Base-by-base conservation (phyloP, 768 basidiomycete genomes). In the Phaeolepiota aurea region DNA sequence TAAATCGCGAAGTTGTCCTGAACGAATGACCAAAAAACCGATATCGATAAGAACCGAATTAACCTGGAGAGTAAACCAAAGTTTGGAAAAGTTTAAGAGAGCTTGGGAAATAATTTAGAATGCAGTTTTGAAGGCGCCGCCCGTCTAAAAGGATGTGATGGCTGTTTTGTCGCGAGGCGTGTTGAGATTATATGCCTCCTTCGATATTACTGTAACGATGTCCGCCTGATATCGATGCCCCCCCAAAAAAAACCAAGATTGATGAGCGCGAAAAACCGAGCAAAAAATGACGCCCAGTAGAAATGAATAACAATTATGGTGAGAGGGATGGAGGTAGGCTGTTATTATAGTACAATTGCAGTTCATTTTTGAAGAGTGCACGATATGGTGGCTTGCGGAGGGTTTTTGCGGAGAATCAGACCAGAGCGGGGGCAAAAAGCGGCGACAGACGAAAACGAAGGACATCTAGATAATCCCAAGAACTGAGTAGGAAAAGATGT, bases 11-110 rank as follows among this genome's bases (percentile, higher is more conserved):
- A 5, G 33, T 14, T 19, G 33, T 35, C 33, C 33, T 35, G 33
- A 35, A 35, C 33, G 33, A 35, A 35, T 35, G 15, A 35, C 7
- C 33, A 5, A 28, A 5, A 35, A 19, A 35, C 33, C 33, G 33
- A 35, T n/a, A 19, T 7, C 7, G 33, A 16, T 35, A 15, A 9
- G 16, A 5, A 35, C 33, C 33, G 9, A 35, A n/a, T 35, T 35
- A 7, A 7, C 33, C 5, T n/a, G 5, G 15, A 35, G 16, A 35
- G 16, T 9, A 35, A 35, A 10, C 9, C 9, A 31, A 31, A 9
- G 14, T 10, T 9, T 10, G 28, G 28, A 31, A 31, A 31, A 14
- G 14, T 9, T 14, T 14, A 9, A 31, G 28, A 31, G 28, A 10
- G 28, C 28, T n/a, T 31, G 28, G 28, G 14, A 14, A 31, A 31